phyloP scores from a whole-genome alignment of 1,139 yeast species.

The Pichia terricola region DNA sequence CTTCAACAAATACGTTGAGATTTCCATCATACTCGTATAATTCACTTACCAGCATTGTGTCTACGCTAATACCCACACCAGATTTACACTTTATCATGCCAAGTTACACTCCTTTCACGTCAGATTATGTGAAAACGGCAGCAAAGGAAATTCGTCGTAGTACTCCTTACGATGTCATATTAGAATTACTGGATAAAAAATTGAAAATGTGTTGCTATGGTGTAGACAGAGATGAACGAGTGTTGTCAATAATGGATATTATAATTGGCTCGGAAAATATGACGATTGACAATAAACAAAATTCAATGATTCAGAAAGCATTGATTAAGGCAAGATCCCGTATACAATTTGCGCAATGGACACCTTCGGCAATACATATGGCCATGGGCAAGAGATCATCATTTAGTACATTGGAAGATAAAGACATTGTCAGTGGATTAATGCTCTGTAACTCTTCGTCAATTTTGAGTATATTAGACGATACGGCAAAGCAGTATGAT shows the following conservation, averaged over 20 bases:
- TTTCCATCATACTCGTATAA: slow-evolving; percentile 91
- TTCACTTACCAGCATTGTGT: slow-evolving; percentile 71
- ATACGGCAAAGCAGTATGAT: slow-evolving; percentile 71
- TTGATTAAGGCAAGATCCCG: slow-evolving; percentile 69
- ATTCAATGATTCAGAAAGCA: slow-evolving; percentile 69
- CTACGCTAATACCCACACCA: slow-evolving; percentile 82
- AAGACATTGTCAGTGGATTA: slow-evolving; percentile 47
- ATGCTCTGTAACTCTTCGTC: slow-evolving; percentile 76
- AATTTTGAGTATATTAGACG: slow-evolving; percentile 52
- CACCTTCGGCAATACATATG: slow-evolving; percentile 70
- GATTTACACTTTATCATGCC: slow-evolving; percentile 81
- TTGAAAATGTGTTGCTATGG: slow-evolving; percentile 61
- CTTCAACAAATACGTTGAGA: slow-evolving; percentile 77
- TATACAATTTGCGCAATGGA: slow-evolving; percentile 78
- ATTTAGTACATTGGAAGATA: slow-evolving; percentile 26
- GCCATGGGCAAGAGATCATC: slow-evolving; percentile 74
- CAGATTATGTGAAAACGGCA: slow-evolving; percentile 44
- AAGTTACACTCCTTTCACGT: slow-evolving; percentile 78
- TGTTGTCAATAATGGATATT: slow-evolving; percentile 66
- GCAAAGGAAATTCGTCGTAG: slow-evolving; percentile 59
- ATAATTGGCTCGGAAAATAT: slow-evolving; percentile 51
- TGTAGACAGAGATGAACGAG: slow-evolving; percentile 33
- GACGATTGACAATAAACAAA: slow-evolving; percentile 20
- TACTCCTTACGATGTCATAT: slow-evolving; percentile 73
- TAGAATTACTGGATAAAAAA: slow-evolving; percentile 74